A percentile compares a stretch with the other conserved stretches of the same genome.
These are phyloP conservation scores for Eurotiales sp. DNA, from an alignment of 2,329 filamentous ascomycete species.

Conservation along the genomic window DNA sequence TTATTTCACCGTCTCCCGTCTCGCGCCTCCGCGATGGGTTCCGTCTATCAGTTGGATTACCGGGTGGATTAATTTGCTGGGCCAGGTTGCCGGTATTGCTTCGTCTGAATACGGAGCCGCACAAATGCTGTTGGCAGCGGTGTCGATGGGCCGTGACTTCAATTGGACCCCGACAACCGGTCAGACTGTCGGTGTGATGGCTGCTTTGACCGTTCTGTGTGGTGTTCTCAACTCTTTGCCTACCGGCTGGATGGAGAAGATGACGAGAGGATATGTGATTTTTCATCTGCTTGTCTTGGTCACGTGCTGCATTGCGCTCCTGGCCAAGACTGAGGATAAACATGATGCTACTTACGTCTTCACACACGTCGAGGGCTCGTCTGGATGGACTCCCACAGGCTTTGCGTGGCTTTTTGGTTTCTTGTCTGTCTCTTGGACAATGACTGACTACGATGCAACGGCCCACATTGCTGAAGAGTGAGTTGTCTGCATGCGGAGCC, in stretches of 20 bases:
- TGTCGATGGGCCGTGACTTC: slow-evolving; percentile 27
- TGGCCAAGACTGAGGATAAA: slow-evolving; percentile 40
- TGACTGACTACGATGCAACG: slow-evolving; percentile 53
- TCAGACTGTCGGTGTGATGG: slow-evolving; percentile 54
- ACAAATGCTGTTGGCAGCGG: slow-evolving; percentile 47
- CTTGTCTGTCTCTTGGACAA: slow-evolving; percentile 57
- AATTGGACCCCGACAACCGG: slow-evolving; percentile 44
- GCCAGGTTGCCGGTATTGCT: slow-evolving; percentile 53
- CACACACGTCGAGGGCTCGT: slow-evolving; percentile 49
- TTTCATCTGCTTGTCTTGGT: slow-evolving; percentile 48
- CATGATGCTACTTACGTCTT: slow-evolving; percentile 54
- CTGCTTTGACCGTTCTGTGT: slow-evolving; percentile 49
- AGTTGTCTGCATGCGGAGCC: slow-evolving; percentile 1
- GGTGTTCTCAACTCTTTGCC: slow-evolving; percentile 54
- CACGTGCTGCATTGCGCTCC: slow-evolving; percentile 48
- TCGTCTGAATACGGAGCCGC: slow-evolving; percentile 57
- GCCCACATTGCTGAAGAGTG: slow-evolving; percentile 51
- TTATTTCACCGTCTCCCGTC: slow-evolving; percentile 56
- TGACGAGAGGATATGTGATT: slow-evolving; percentile 56
- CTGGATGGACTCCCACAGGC: slow-evolving; percentile 53
- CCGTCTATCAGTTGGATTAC: slow-evolving; percentile 50
- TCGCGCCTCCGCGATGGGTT: slow-evolving; percentile 48
- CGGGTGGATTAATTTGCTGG: slow-evolving; percentile 52
- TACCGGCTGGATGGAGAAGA: slow-evolving; percentile 55
- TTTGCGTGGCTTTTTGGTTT: slow-evolving; percentile 61